Evolutionary conservation across 331 rosid species (phyloP), one percentile per base, ranked within the genome.

Genomic region (Arachis monticola): DNA sequence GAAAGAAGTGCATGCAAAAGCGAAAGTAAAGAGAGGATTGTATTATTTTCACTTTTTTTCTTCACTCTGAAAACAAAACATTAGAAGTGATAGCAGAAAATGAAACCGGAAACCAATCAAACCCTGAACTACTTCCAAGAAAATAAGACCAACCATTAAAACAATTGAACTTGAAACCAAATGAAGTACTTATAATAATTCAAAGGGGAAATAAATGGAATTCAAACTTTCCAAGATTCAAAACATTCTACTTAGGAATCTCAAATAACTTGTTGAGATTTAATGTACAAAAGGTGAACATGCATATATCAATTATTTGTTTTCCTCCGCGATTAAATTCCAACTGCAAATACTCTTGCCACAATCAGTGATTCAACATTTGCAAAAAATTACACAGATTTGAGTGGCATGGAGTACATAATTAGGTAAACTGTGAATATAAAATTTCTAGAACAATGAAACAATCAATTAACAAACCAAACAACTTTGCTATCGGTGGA

Each of bases 231-330:
- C 40, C 6, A 38, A 42, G 2, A 50, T 3, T 50, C 44, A 59
- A 64, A 64, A 42, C 45, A 6, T 58, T 4, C 14, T 47, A 38
- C 11, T 6, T 22, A 10, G 44, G 64, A 70, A 70, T 70, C 73
- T 63, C n/a, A 22, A 32, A 52, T 45, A 38, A 68, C 11, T 57
- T 40, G 52, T 47, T 10, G 13, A 59, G 60, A 17, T 51, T 59
- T 71, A 52, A 72, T 60, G 41, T 32, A 44, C 60, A 38, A 32
- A 32, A 32, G 56, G 27, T 64, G 38, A 35, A 81, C 66, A 30
- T 50, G 56, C 14, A 50, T 10, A 50, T 50, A 65, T 41, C 67
- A 70, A 53, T 41, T 47, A 67, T 64, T 50, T 51, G 44, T 22
- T 62, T 12, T 35, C 1, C 53, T 56, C 11, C 6, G 10, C 2